Percentiles rank a stretch among this genome's conserved stretches.
Conservation (phyloP, 495 filamentous ascomycete species). For the Saxophila tyrrhenica region DNA sequence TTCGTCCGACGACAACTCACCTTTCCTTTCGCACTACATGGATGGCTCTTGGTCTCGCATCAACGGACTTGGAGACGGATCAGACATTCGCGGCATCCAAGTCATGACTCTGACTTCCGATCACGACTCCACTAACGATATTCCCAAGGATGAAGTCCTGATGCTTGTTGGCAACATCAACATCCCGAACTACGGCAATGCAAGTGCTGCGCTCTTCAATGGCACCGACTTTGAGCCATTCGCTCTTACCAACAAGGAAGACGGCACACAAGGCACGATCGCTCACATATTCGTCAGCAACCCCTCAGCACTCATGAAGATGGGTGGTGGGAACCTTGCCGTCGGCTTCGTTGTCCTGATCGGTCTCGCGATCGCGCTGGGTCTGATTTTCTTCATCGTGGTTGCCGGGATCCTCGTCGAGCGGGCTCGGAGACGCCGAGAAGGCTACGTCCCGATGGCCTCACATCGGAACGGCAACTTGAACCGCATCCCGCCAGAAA, state of each 20-base stretch:
- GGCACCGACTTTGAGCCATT: slow-evolving; percentile 68
- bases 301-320: slow-evolving; percentile 6
- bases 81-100: slow-evolving; percentile 66
- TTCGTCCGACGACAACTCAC: slow-evolving; percentile 48
- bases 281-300: slow-evolving; percentile 57
- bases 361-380: slow-evolving; percentile 79
- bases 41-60: slow-evolving; percentile 47
- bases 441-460: slow-evolving; percentile 77
- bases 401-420: slow-evolving; percentile 72
- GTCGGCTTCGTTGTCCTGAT: slow-evolving; percentile 85
- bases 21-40: slow-evolving; percentile 66
- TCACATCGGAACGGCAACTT: slow-evolving; percentile 65
- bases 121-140: slow-evolving; percentile 52
- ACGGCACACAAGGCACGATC: slow-evolving; percentile 57
- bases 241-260: slow-evolving; percentile 56
- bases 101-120: slow-evolving; percentile 56
- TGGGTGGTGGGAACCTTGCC: slow-evolving; percentile 49
- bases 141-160: slow-evolving; percentile 58
- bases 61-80: slow-evolving; percentile 47
- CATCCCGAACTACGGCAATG: slow-evolving; percentile 64
- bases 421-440: slow-evolving; percentile 66
- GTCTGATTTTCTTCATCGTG: slow-evolving; percentile 78
- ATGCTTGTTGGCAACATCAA: slow-evolving; percentile 70
- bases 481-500: slow-evolving; percentile 66
- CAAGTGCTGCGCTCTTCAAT: slow-evolving; percentile 80